Evolutionary conservation across 768 basidiomycete species (phyloP), one percentile per base, ranked within the genome.

Genomic region (button mushroom (Agaricus bisporus)): DNA sequence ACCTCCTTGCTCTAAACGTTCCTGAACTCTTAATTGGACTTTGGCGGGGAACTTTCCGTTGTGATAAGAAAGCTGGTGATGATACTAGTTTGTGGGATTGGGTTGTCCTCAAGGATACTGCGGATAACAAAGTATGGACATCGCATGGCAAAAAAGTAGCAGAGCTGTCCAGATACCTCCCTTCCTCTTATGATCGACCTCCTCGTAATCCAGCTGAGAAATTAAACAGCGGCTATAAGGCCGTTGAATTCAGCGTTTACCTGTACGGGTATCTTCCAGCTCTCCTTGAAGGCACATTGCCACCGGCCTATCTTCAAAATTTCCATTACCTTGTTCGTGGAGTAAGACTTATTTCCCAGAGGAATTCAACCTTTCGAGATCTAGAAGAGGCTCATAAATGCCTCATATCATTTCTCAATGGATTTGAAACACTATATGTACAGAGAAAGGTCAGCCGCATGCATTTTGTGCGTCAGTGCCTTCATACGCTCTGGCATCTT

Each of bases 141-240:
- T 18, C 28, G 1, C 74, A 76, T 59, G 73, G 73, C 0, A 36
- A 54, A 14, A 43, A 41, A 0, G 71, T 75, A 3, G 69, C 59
- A 0, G 45, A 20, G 10, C 49, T 64, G 0, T 41, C 45, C 1
- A 56, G 12, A 44, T 64, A 61, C 49, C 55, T 69, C 35, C 66
- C 66, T 4, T 55, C 55, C 10, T 63, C 60, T 5, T 67, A 65
- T 57, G 57, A 65, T 32, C 59, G 60, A 0, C 62, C 64, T 18
- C 67, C 67, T 37, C 62, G 59, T 12, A 67, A 67, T 56, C 64
- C 60, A 11, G 65, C 64, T 0, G 61, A 71, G 50, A 73, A 73
- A 37, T 66, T 73, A 6, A 58, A 55, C 4, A 71, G 68, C 53
- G 70, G 72, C 0, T 76, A 73, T 56, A 73, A 74, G 42, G 70